Conservation (phyloP, 495 filamentous ascomycete species). For the Aspergillus sclerotioniger region DNA sequence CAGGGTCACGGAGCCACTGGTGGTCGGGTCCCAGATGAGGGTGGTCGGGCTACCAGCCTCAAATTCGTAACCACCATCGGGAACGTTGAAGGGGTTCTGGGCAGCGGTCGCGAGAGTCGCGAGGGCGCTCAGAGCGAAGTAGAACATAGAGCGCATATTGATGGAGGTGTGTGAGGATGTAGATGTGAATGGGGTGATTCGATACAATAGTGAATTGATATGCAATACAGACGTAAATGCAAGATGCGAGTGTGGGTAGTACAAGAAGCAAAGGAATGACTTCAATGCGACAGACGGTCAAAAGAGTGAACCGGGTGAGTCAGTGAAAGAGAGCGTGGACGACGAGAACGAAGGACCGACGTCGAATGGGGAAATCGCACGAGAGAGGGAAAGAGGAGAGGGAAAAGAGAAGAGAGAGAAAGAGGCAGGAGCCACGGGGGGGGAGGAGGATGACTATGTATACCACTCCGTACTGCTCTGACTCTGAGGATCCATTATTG, state of each 20-base stretch:
- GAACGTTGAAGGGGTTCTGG: slow-evolving; percentile 56
- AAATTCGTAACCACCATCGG: slow-evolving; percentile 43
- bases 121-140: slow-evolving; percentile 36
- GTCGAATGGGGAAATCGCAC: not conserved
- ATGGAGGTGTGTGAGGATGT: slow-evolving; percentile 9
- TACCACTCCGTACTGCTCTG: not conserved
- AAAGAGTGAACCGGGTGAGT: slow-evolving; percentile 14
- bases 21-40: slow-evolving; percentile 55
- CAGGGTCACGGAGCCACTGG: slow-evolving; percentile 52
- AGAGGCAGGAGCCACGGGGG: slow-evolving; percentile 1
- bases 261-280: slow-evolving; percentile 3
- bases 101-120: slow-evolving; percentile 37
- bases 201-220: slow-evolving; percentile 8
- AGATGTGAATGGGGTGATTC: slow-evolving; percentile 9
- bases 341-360: not conserved
- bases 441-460: slow-evolving; percentile 2
- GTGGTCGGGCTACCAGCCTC: slow-evolving; percentile 50
- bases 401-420: slow-evolving; percentile 11
- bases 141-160: slow-evolving; percentile 47
- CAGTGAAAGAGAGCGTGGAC: slow-evolving; percentile 1
- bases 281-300: slow-evolving; percentile 2
- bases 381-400: slow-evolving; percentile 1
- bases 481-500: too few relatives aligned
- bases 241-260: not conserved
- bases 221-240: slow-evolving; percentile 13